Evolutionary conservation across 371 early-diverging fungal species (phyloP).

Genomic region (Mucor irregularis): DNA sequence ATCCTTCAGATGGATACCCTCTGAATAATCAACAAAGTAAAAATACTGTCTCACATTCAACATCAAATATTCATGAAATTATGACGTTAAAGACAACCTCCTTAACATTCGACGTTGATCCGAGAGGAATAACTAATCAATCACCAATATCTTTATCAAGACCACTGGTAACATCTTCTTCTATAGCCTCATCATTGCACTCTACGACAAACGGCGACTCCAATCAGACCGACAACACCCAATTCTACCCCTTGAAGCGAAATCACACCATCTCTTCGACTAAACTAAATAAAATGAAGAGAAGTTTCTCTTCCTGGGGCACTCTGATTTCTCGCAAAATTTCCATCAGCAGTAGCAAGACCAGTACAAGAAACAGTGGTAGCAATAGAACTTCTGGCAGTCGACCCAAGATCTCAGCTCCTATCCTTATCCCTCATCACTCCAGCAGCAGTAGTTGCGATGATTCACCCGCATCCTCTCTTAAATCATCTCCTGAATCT

Average conservation of each 20-base stretch:
- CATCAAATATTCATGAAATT: no score
- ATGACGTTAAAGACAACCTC: no score
- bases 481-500: not conserved
- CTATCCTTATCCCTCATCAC: not conserved
- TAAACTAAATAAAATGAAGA: not conserved
- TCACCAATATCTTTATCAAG: not conserved
- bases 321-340: slow-evolving; percentile 4
- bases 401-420: slow-evolving; percentile 1
- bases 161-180: not conserved
- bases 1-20: no score
- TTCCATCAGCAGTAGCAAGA: not conserved
- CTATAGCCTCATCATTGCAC: no score
- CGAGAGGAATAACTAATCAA: not conserved
- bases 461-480: not conserved
- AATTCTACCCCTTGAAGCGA: no score
- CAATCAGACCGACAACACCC: no score
- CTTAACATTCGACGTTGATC: no score
- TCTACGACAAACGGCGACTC: no score
- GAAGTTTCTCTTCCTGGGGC: slow-evolving; percentile 5
- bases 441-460: not conserved
- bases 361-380: not conserved
- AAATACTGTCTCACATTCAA: no score
- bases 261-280: not conserved
- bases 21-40: no score
- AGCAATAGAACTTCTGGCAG: not conserved